Percentiles rank a stretch among this genome's conserved stretches.
Conservation (phyloP, 2,329 filamentous ascomycete genomes). For the Fusarium sp. region DNA sequence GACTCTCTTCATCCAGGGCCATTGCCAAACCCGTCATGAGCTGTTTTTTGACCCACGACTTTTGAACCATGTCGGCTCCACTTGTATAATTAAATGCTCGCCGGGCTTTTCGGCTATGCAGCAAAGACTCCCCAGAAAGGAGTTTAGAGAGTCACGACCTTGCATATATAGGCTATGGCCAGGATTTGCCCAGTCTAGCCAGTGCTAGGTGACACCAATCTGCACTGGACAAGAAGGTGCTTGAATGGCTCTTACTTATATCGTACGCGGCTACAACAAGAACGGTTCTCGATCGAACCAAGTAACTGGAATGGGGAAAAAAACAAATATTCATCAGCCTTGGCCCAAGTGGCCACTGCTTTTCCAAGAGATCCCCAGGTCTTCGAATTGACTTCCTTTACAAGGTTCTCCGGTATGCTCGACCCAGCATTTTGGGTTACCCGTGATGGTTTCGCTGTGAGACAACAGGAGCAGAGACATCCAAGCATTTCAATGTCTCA, state of each 20-base stretch:
- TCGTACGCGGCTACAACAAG: slow-evolving; percentile 4
- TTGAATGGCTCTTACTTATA: not conserved
- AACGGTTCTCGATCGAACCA: slow-evolving; percentile 9
- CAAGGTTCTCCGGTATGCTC: slow-evolving; percentile 22
- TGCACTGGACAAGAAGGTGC: not conserved
- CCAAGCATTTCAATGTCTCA: not conserved
- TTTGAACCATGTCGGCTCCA: slow-evolving; percentile 29
- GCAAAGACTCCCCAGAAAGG: slow-evolving; percentile 3
- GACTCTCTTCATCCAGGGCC: slow-evolving; percentile 5
- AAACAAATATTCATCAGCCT: slow-evolving; percentile 21
- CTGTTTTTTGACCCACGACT: slow-evolving; percentile 34
- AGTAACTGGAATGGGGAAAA: slow-evolving; percentile 21
- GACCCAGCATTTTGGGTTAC: slow-evolving; percentile 13
- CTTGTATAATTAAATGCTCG: slow-evolving; percentile 28
- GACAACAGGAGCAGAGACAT: slow-evolving; percentile 14
- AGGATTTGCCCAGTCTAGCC: not conserved
- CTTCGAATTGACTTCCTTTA: slow-evolving; percentile 31
- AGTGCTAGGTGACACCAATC: not conserved
- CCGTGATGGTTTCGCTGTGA: slow-evolving; percentile 13
- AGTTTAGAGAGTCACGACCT: slow-evolving; percentile 8
- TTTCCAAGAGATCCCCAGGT: slow-evolving; percentile 9
- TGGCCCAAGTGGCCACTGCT: slow-evolving; percentile 22
- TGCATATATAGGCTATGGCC: not conserved
- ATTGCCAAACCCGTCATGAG: slow-evolving; percentile 26
- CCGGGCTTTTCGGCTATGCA: slow-evolving; percentile 13